Evolutionary conservation across 306 rosid genomes (phyloP).

Genomic region (Fragaria vesca): DNA sequence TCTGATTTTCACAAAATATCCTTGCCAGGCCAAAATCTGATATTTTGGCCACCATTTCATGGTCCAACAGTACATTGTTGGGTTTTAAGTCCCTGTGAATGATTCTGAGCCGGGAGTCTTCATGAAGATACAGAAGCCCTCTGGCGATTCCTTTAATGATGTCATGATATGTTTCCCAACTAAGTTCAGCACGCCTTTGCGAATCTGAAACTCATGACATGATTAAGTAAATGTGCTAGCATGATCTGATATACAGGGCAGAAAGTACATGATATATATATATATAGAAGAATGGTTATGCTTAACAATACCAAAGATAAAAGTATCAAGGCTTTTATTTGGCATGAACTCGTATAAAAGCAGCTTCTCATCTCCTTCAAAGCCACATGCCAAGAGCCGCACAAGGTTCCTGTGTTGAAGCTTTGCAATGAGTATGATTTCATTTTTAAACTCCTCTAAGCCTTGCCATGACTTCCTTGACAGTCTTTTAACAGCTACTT

Average conservation of each 20-base stretch:
- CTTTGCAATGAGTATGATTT: constrained; percentile 48
- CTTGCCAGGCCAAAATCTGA: constrained; percentile 59
- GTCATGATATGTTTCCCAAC: constrained; percentile 40
- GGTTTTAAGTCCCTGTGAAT: constrained; percentile 55
- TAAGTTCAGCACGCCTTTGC: constrained; percentile 31
- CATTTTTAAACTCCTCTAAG: constrained; percentile 59
- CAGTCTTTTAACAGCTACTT: constrained; percentile 62
- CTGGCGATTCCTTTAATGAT: constrained; percentile 42
- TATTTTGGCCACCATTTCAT: constrained; percentile 44
- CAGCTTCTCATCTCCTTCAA: constrained; percentile 57
- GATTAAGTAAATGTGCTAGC: background rate
- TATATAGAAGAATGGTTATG: background rate
- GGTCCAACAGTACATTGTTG: constrained; percentile 45
- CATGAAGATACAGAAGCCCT: constrained; percentile 50
- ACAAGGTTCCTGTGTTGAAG: constrained; percentile 70
- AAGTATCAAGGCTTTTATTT: constrained; percentile 57
- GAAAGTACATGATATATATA: background rate
- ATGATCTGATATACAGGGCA: background rate
- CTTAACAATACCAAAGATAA: constrained; percentile 49
- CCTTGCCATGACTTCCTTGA: constrained; percentile 70
- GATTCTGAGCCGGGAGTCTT: constrained; percentile 48
- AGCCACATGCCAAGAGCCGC: constrained; percentile 57
- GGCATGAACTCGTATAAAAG: constrained; percentile 64
- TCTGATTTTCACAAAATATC: constrained; percentile 43
- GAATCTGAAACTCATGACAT: constrained; percentile 25